Conservation (phyloP, 306 rosid species). For the Lathyrus tuberosus region DNA sequence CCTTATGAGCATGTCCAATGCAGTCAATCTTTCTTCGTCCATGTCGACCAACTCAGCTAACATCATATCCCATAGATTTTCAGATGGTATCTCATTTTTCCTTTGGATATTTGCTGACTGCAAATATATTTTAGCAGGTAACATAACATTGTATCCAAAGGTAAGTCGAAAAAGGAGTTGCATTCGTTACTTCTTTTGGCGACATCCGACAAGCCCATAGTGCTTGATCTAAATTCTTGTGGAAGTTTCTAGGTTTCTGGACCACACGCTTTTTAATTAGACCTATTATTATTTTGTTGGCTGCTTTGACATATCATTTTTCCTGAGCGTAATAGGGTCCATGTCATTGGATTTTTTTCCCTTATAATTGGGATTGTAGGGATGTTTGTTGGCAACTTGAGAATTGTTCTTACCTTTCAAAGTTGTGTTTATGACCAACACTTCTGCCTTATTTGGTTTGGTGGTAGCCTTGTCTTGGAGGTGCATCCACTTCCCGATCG, state of each 20-base stretch:
- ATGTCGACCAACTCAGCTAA: background rate
- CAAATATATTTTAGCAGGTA: background rate
- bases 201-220: background rate
- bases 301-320: too few species aligned
- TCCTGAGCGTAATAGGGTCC: too few species aligned
- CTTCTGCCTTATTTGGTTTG: too few species aligned
- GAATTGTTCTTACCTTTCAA: too few species aligned
- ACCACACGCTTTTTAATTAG: too few species aligned
- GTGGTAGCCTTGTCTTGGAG: too few species aligned
- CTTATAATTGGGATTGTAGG: too few species aligned
- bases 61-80: background rate
- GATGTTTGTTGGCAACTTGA: too few species aligned
- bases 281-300: too few species aligned
- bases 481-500: too few species aligned
- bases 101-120: background rate
- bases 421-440: too few species aligned
- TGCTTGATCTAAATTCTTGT: background rate
- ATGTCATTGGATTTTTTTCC: too few species aligned
- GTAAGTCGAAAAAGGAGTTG: background rate
- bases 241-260: background rate
- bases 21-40: background rate
- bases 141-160: background rate
- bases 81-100: background rate
- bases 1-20: background rate
- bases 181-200: background rate